Evolutionary conservation across 768 basidiomycete genomes (phyloP).

Genomic region (Tricholoma saponaceum): DNA sequence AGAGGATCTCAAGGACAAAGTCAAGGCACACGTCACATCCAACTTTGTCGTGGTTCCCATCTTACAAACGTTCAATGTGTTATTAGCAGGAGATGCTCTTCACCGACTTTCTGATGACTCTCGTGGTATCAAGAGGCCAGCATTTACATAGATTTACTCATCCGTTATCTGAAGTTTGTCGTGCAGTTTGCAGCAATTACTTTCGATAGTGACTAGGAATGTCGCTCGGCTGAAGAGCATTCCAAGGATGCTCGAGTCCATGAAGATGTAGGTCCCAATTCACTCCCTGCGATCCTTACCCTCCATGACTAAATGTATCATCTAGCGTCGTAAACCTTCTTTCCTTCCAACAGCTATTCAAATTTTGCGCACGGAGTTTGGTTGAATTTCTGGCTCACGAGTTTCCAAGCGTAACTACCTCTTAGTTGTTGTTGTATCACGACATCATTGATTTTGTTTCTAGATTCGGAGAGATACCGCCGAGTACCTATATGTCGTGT

Average conservation of each 20-base stretch:
- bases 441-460: conserved; percentile 3
- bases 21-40: conserved; percentile 46
- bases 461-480: conserved; percentile 80
- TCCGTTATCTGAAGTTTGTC: conserved; percentile 6
- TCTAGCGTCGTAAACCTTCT: conserved; percentile 66
- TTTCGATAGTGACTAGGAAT: conserved; percentile 57
- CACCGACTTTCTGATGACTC: conserved; percentile 40
- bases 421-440: conserved; percentile 5
- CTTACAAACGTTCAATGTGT: conserved; percentile 66
- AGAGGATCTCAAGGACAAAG: conserved; percentile 53
- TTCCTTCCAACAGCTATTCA: conserved; percentile 42
- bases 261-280: conserved; percentile 65
- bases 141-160: conserved; percentile 5
- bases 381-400: conserved; percentile 67
- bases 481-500: conserved; percentile 74
- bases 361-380: conserved; percentile 41
- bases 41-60: conserved; percentile 83
- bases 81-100: conserved; percentile 69
- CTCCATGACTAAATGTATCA: neutral
- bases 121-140: conserved; percentile 51
- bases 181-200: conserved; percentile 48
- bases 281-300: neutral
- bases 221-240: conserved; percentile 72
- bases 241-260: conserved; percentile 74
- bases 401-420: conserved; percentile 67